Percentiles rank a stretch among this genome's conserved stretches.
phyloP scores from a whole-genome alignment of 768 basidiomycete species.

The Tylopilus subfusipes region DNA sequence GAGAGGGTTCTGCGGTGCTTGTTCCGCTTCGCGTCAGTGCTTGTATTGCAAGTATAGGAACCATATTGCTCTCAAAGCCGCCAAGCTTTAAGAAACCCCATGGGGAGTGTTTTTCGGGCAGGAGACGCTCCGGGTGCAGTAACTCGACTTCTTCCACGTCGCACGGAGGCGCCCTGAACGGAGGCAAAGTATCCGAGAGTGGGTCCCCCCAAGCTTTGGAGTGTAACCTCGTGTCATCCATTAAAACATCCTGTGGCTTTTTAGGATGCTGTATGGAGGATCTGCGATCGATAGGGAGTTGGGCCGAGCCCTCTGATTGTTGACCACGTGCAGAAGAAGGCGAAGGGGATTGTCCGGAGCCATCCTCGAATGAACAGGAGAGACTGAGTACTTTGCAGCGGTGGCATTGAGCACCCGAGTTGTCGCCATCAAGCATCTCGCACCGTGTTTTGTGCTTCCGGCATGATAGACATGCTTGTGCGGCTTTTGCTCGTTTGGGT shows the following conservation, averaged over 20 bases:
- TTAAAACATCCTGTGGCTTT: conserved; percentile 15
- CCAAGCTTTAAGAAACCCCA: conserved; percentile 40
- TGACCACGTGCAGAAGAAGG: conserved; percentile 19
- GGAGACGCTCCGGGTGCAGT: conserved; percentile 34
- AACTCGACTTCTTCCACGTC: conserved; percentile 30
- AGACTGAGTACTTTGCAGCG: conserved; percentile 48
- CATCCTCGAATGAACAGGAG: conserved; percentile 44
- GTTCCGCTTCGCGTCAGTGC: conserved; percentile 34
- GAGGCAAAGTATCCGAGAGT: conserved; percentile 10
- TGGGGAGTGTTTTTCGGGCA: conserved; percentile 34
- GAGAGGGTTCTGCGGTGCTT: conserved; percentile 20
- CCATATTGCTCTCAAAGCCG: conserved; percentile 41
- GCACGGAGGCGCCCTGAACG: conserved; percentile 17
- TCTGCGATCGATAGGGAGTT: conserved; percentile 22
- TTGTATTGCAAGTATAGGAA: conserved; percentile 46
- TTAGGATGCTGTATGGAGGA: conserved; percentile 21
- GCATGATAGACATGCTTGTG: conserved; percentile 45
- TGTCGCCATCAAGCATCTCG: conserved; percentile 44
- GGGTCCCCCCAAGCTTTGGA: conserved; percentile 22
- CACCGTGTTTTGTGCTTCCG: conserved; percentile 49
- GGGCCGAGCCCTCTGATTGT: conserved; percentile 20
- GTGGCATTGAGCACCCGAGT: conserved; percentile 40
- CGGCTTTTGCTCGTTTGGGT: conserved; percentile 40
- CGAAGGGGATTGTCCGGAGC: conserved; percentile 13
- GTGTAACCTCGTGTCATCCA: conserved; percentile 23